These are phyloP conservation scores for Mycena olivaceomarginata DNA, from an alignment of 768 basidiomycete species.

Conservation along the genomic window DNA sequence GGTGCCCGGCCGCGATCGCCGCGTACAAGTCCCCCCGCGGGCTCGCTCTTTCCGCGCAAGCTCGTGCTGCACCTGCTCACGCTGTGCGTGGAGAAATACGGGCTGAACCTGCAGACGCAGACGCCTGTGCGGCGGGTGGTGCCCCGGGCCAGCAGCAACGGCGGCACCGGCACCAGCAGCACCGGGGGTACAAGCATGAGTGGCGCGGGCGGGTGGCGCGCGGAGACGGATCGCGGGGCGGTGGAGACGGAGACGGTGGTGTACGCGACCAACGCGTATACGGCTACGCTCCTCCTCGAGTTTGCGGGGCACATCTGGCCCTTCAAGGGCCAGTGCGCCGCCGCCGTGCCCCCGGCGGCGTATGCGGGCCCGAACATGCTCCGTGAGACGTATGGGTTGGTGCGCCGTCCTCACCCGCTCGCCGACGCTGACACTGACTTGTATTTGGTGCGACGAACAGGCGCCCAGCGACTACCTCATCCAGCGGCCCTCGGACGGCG, in stretches of 20 bases:
- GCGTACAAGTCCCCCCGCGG: slow-evolving; percentile 43
- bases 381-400: slow-evolving; percentile 39
- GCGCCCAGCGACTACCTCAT: slow-evolving; percentile 47
- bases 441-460: neutral
- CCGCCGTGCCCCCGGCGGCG: slow-evolving; percentile 46
- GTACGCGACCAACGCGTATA: slow-evolving; percentile 69
- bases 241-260: slow-evolving; percentile 59
- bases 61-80: slow-evolving; percentile 46
- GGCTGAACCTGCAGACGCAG: slow-evolving; percentile 56
- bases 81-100: slow-evolving; percentile 44
- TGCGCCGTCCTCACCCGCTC: neutral
- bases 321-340: slow-evolving; percentile 46
- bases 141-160: too few relatives aligned
- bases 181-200: too few relatives aligned
- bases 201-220: slow-evolving; percentile 42
- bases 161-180: neutral
- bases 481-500: slow-evolving; percentile 49
- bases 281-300: slow-evolving; percentile 60
- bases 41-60: slow-evolving; percentile 48
- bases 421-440: neutral
- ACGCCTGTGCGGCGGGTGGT: slow-evolving; percentile 44
- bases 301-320: slow-evolving; percentile 49
- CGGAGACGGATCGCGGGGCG: slow-evolving; percentile 59
- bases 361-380: slow-evolving; percentile 47
- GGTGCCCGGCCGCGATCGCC: slow-evolving; percentile 27